These are phyloP conservation scores for Daldinia vernicosa DNA, from an alignment of 495 filamentous ascomycete genomes.

Conservation along the genomic window DNA sequence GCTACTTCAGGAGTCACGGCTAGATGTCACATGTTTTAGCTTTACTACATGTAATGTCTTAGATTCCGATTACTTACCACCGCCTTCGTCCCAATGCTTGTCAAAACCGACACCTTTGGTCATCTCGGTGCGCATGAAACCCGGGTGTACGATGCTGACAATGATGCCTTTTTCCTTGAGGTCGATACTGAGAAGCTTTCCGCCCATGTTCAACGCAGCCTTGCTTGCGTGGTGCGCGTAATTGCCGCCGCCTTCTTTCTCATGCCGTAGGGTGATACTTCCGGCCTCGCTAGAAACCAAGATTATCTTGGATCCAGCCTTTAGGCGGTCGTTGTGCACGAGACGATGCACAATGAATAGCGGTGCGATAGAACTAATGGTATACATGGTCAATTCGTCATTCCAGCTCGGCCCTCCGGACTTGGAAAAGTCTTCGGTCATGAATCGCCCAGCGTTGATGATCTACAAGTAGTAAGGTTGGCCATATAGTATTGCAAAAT, in stretches of 20 bases:
- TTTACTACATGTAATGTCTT: not conserved
- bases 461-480: slow-evolving; percentile 49
- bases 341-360: slow-evolving; percentile 72
- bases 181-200: slow-evolving; percentile 73
- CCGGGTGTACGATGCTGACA: slow-evolving; percentile 74
- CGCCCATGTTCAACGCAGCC: slow-evolving; percentile 78
- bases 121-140: slow-evolving; percentile 81
- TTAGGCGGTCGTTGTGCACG: slow-evolving; percentile 61
- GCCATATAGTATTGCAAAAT: not conserved
- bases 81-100: slow-evolving; percentile 72
- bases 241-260: slow-evolving; percentile 74
- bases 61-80: slow-evolving; percentile 56
- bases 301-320: slow-evolving; percentile 65
- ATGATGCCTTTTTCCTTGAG: slow-evolving; percentile 69
- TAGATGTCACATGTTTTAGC: slow-evolving; percentile 37
- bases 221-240: slow-evolving; percentile 79
- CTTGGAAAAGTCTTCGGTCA: slow-evolving; percentile 61
- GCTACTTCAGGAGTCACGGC: slow-evolving; percentile 75
- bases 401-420: slow-evolving; percentile 70
- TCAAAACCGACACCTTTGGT: slow-evolving; percentile 75
- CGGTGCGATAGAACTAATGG: slow-evolving; percentile 70
- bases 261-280: slow-evolving; percentile 71
- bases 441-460: slow-evolving; percentile 75
- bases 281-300: slow-evolving; percentile 74
- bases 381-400: slow-evolving; percentile 75